A percentile compares a stretch with the other conserved stretches of the same genome.
phyloP scores from a whole-genome alignment of 495 filamentous ascomycete genomes.

The Trichoderma reesei region DNA sequence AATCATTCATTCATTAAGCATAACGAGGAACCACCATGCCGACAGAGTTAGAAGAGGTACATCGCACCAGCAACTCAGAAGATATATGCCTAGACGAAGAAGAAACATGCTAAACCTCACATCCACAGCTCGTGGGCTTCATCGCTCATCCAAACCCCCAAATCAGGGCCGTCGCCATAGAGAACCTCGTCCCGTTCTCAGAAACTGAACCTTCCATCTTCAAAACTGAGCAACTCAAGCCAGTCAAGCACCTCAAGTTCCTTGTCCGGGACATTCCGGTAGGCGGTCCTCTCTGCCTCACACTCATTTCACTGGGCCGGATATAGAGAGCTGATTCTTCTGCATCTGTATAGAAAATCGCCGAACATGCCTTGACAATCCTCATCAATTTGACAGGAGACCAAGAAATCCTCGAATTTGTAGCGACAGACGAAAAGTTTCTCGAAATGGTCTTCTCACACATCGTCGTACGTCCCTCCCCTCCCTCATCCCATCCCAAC shows the following conservation, averaged over 20 bases:
- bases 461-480: slow-evolving; percentile 56
- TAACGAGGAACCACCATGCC: slow-evolving; percentile 44
- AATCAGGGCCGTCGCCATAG: slow-evolving; percentile 64
- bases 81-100: slow-evolving; percentile 14
- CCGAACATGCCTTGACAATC: slow-evolving; percentile 85
- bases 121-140: slow-evolving; percentile 72
- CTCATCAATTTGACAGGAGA: slow-evolving; percentile 85
- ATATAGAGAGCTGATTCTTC: slow-evolving; percentile 4
- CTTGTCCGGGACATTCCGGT: slow-evolving; percentile 72
- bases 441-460: slow-evolving; percentile 60
- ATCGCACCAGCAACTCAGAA: background rate
- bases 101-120: slow-evolving; percentile 1
- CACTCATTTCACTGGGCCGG: no score
- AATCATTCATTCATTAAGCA: background rate
- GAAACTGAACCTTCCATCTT: slow-evolving; percentile 68
- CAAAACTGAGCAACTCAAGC: slow-evolving; percentile 67
- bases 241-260: slow-evolving; percentile 83
- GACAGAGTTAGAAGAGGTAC: slow-evolving; percentile 74
- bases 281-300: slow-evolving; percentile 18
- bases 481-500: no score
- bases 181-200: slow-evolving; percentile 81
- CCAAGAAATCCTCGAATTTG: slow-evolving; percentile 54
- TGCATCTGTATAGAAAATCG: slow-evolving; percentile 53
- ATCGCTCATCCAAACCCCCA: slow-evolving; percentile 82
- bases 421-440: slow-evolving; percentile 75